Conservation (phyloP, 768 basidiomycete genomes). For the Lentinula sp. region DNA sequence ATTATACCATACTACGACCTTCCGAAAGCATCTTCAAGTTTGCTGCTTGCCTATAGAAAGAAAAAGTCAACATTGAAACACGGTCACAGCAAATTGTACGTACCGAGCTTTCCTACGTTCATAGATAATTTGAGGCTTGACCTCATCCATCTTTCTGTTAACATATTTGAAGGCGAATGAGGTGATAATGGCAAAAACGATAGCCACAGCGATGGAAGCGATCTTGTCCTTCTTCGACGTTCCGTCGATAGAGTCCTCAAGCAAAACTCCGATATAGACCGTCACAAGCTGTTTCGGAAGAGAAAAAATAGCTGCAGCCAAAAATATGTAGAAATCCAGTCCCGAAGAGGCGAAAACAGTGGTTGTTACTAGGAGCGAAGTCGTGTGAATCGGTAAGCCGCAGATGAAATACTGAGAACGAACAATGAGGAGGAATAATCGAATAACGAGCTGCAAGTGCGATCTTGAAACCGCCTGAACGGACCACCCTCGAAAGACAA, state of each 20-base stretch:
- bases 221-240: conserved; percentile 22
- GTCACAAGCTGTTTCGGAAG: conserved; percentile 39
- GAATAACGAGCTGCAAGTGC: conserved; percentile 23
- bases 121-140: conserved; percentile 13
- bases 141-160: conserved; percentile 24
- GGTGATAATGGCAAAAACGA: conserved; percentile 28
- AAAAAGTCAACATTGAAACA: not conserved
- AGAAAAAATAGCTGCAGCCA: conserved; percentile 29
- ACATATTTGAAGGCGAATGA: conserved; percentile 32
- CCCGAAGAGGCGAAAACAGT: conserved; percentile 36
- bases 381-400: not conserved
- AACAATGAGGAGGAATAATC: conserved; percentile 31
- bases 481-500: conserved; percentile 30
- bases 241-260: conserved; percentile 2
- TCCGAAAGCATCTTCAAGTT: conserved; percentile 1
- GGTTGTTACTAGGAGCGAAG: conserved; percentile 22
- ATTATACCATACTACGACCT: not conserved
- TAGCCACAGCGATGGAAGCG: conserved; percentile 25
- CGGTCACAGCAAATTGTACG: not conserved
- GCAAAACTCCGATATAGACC: conserved; percentile 35
- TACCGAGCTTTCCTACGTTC: conserved; percentile 14
- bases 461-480: conserved; percentile 35
- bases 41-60: not conserved
- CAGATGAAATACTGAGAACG: conserved; percentile 1
- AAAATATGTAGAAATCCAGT: conserved; percentile 31